A percentile compares a stretch with the other conserved stretches of the same genome.
These are phyloP conservation scores for Aspergillus aculeatus DNA, from an alignment of 2,329 filamentous ascomycete species.

Conservation along the genomic window DNA sequence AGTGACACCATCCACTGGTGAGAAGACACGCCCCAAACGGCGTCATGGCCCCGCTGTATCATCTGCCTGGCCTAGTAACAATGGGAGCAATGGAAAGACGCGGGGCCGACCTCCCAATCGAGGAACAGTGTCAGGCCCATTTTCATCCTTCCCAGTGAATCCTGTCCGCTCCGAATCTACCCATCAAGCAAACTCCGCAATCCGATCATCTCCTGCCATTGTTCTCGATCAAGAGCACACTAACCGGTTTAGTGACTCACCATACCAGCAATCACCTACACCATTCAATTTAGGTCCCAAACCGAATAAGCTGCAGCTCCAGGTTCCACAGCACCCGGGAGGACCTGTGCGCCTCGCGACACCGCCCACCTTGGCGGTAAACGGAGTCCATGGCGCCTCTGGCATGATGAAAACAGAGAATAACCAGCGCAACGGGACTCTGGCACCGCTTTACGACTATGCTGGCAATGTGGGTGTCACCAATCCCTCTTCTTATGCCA, in stretches of 20 bases:
- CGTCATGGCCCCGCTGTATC: slow-evolving; percentile 84
- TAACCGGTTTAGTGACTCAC: slow-evolving; percentile 15
- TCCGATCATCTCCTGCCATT: slow-evolving; percentile 42
- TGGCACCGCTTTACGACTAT: slow-evolving; percentile 6
- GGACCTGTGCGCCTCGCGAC: slow-evolving; percentile 45
- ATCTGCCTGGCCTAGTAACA: slow-evolving; percentile 78
- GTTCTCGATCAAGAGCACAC: slow-evolving; percentile 42
- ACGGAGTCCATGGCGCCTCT: slow-evolving; percentile 32
- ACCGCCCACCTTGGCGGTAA: slow-evolving; percentile 42
- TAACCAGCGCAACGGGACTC: slow-evolving; percentile 18
- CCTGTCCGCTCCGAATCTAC: slow-evolving; percentile 51
- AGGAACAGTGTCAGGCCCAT: slow-evolving; percentile 63
- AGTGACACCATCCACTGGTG: slow-evolving; percentile 59
- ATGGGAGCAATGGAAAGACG: slow-evolving; percentile 65
- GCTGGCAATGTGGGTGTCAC: slow-evolving; percentile 4
- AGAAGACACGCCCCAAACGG: slow-evolving; percentile 48
- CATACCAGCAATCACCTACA: slow-evolving; percentile 29
- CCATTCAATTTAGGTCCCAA: slow-evolving; percentile 23
- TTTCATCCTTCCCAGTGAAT: slow-evolving; percentile 67
- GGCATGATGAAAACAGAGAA: slow-evolving; percentile 15
- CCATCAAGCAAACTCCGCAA: slow-evolving; percentile 42
- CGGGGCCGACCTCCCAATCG: slow-evolving; percentile 78
- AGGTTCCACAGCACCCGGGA: slow-evolving; percentile 43
- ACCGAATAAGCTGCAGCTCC: slow-evolving; percentile 43
- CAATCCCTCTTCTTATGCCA: slow-evolving; percentile 8